These are phyloP conservation scores for Inga leiocalycina DNA, from an alignment of 306 rosid species.

Conservation along the genomic window DNA sequence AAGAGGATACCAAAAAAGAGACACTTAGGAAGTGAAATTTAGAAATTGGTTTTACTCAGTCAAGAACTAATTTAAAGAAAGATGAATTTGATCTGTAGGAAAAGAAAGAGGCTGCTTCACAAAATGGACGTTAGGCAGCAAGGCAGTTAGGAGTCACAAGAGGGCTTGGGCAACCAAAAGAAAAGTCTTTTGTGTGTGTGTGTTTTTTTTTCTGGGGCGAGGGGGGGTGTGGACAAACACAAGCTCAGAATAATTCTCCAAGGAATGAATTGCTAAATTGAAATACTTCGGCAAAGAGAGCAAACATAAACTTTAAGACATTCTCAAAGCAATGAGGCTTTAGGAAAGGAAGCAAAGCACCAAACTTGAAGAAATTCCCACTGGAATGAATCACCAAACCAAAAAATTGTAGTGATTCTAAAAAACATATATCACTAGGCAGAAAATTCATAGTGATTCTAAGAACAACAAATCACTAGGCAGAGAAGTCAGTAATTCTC, in stretches of 20 bases:
- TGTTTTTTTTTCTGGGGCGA: no score
- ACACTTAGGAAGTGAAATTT: neutral
- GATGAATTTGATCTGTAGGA: no score
- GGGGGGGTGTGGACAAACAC: no score
- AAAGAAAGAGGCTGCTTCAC: no score
- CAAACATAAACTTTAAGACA: neutral
- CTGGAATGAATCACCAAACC: neutral
- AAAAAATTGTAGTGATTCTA: neutral
- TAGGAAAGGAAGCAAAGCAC: neutral
- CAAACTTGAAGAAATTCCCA: neutral
- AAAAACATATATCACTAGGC: neutral
- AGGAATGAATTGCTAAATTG: no score
- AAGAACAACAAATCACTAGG: no score
- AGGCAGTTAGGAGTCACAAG: no score
- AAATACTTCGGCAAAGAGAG: neutral
- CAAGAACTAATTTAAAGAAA: neutral
- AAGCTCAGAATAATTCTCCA: no score
- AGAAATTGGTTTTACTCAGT: neutral
- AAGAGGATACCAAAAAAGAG: neutral
- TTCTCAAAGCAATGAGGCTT: neutral
- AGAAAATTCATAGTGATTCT: neutral
- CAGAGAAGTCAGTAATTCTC: neutral
- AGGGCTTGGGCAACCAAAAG: no score
- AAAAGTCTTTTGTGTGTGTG: no score
- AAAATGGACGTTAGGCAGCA: no score